Evolutionary conservation across 768 basidiomycete species (phyloP).

Genomic region (Boletus reticulatus): DNA sequence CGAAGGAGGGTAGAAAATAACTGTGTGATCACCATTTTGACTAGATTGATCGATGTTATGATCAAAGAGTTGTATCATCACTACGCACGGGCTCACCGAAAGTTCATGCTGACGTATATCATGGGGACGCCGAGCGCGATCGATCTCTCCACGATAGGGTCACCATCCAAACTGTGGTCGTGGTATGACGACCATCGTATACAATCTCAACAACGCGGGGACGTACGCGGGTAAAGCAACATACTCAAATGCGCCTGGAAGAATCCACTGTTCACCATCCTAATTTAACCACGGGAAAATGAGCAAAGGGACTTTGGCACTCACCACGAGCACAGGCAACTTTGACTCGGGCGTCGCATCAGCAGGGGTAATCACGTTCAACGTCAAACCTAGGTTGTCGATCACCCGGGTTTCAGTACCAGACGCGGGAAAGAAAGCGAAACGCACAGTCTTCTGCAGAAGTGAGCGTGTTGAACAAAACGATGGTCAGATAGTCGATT

Average conservation of each 20-base stretch:
- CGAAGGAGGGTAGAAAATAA: too few relatives aligned
- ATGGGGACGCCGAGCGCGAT: slow-evolving; percentile 32
- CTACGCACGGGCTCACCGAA: slow-evolving; percentile 30
- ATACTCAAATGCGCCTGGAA: slow-evolving; percentile 35
- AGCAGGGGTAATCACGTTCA: slow-evolving; percentile 51
- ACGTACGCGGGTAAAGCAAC: slow-evolving; percentile 22
- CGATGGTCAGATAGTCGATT: slow-evolving; percentile 19
- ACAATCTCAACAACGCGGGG: too few relatives aligned
- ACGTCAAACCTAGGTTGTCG: slow-evolving; percentile 42
- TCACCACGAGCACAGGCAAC: slow-evolving; percentile 53
- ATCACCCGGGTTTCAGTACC: not conserved
- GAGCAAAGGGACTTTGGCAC: slow-evolving; percentile 25
- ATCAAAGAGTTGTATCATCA: too few relatives aligned
- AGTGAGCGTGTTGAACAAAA: slow-evolving; percentile 25
- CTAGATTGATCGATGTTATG: not conserved
- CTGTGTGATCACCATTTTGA: slow-evolving; percentile 3
- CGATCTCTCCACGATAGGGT: slow-evolving; percentile 31
- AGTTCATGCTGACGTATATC: slow-evolving; percentile 41
- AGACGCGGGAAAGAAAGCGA: not conserved
- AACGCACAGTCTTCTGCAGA: slow-evolving; percentile 47
- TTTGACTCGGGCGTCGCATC: slow-evolving; percentile 39
- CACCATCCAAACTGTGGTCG: slow-evolving; percentile 14
- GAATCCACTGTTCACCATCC: slow-evolving; percentile 28
- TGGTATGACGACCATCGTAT: too few relatives aligned
- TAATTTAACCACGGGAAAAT: not conserved